Conservation (phyloP, 345 rosid genomes). For the Trapa bicornis region DNA sequence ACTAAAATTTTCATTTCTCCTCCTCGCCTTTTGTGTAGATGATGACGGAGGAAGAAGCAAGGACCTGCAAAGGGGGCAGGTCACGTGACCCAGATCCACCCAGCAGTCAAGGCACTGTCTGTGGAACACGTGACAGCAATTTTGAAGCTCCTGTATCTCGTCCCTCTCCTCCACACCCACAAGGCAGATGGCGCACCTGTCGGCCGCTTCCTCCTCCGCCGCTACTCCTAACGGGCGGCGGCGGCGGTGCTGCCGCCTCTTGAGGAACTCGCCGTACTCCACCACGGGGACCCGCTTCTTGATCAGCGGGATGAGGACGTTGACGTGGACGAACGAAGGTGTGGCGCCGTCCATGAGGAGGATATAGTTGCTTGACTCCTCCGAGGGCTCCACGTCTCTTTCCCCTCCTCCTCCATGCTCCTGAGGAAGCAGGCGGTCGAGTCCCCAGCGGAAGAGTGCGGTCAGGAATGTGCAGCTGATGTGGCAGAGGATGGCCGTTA, state of each 20-base stretch:
- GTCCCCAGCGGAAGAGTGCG: slow-evolving; percentile 16
- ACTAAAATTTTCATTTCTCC: neutral
- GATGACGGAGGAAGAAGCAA: slow-evolving; percentile 18
- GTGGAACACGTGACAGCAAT: slow-evolving; percentile 37
- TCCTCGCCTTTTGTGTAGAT: neutral
- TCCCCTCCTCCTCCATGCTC: neutral
- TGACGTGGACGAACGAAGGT: slow-evolving; percentile 18
- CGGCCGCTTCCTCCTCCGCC: slow-evolving; percentile 1
- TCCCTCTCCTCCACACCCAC: slow-evolving; percentile 15
- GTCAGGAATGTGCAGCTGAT: slow-evolving; percentile 9
- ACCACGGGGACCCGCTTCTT: slow-evolving; percentile 25
- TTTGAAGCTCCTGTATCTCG: slow-evolving; percentile 26
- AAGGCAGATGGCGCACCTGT: slow-evolving; percentile 31
- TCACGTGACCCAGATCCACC: slow-evolving; percentile 30
- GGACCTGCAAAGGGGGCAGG: slow-evolving; percentile 41
- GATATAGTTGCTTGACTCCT: slow-evolving; percentile 10
- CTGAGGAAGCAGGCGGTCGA: slow-evolving; percentile 12
- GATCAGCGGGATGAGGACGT: slow-evolving; percentile 15
- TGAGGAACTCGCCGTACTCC: slow-evolving; percentile 12
- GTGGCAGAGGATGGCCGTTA: slow-evolving; percentile 8
- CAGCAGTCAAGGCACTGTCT: slow-evolving; percentile 31
- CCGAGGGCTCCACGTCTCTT: neutral
- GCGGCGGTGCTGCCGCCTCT: neutral
- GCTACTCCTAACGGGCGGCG: neutral
- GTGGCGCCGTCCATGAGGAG: slow-evolving; percentile 18